Conservation (phyloP, 2,329 filamentous ascomycete genomes). For the Trichoderma koningii region DNA sequence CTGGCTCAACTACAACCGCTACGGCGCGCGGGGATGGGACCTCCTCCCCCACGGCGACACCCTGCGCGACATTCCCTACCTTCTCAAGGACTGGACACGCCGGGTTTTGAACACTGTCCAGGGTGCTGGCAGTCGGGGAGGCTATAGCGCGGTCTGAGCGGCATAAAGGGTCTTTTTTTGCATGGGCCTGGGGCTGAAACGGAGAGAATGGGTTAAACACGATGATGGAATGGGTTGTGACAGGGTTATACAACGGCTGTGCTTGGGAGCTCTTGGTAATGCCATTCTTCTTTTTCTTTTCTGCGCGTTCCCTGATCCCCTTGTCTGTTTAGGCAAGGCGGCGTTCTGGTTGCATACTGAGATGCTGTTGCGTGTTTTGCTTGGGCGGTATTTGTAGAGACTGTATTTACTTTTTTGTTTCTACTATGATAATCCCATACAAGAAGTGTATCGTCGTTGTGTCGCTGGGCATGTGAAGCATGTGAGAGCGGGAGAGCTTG, state of each 20-base stretch:
- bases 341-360: slow-evolving; percentile 36
- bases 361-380: slow-evolving; percentile 34
- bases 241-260: slow-evolving; percentile 25
- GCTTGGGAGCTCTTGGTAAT: slow-evolving; percentile 26
- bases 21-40: slow-evolving; percentile 93
- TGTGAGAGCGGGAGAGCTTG: not conserved
- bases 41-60: slow-evolving; percentile 89
- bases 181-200: not conserved
- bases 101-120: slow-evolving; percentile 81
- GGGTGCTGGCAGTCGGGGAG: slow-evolving; percentile 79
- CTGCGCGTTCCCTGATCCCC: not conserved
- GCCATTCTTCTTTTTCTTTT: not conserved
- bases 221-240: slow-evolving; percentile 6
- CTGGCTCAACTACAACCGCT: slow-evolving; percentile 98
- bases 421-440: slow-evolving; percentile 23
- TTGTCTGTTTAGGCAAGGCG: slow-evolving; percentile 27
- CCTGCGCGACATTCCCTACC: slow-evolving; percentile 87
- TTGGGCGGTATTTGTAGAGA: slow-evolving; percentile 33
- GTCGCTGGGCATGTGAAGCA: not conserved
- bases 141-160: slow-evolving; percentile 85
- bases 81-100: slow-evolving; percentile 84
- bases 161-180: not conserved
- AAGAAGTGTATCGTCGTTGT: slow-evolving; percentile 1
- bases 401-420: slow-evolving; percentile 26
- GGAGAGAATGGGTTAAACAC: slow-evolving; percentile 2